phyloP scores from a whole-genome alignment of 257 asterid genomes.

The Plantago ovata region DNA sequence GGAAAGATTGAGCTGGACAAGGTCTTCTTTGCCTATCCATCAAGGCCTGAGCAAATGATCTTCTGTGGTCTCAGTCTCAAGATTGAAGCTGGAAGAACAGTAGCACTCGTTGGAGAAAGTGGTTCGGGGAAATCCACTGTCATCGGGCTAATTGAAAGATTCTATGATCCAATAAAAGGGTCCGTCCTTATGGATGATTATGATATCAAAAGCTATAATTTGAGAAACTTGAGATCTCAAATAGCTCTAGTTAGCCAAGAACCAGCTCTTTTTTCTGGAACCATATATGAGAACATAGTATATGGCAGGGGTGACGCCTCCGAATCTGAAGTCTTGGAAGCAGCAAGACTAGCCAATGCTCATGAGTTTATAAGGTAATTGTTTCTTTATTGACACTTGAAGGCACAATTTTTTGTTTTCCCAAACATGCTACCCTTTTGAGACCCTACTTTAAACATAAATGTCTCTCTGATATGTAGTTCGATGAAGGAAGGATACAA shows the following conservation, averaged over 20 bases:
- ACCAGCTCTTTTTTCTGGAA: slow-evolving; percentile 49
- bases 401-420: too few relatives aligned
- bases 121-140: slow-evolving; percentile 58
- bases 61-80: slow-evolving; percentile 33
- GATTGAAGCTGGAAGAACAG: slow-evolving; percentile 38
- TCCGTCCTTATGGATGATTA: slow-evolving; percentile 34
- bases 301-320: slow-evolving; percentile 41
- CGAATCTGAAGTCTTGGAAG: slow-evolving; percentile 40
- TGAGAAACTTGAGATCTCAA: slow-evolving; percentile 37
- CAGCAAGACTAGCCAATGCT: slow-evolving; percentile 52
- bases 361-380: slow-evolving; percentile 53
- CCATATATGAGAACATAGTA: slow-evolving; percentile 39
- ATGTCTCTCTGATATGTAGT: slow-evolving; percentile 13
- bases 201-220: slow-evolving; percentile 33
- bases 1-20: slow-evolving; percentile 40
- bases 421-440: not conserved
- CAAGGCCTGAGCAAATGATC: slow-evolving; percentile 42
- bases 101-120: slow-evolving; percentile 48
- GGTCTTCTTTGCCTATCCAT: slow-evolving; percentile 42
- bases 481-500: slow-evolving; percentile 48
- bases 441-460: not conserved
- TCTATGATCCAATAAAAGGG: slow-evolving; percentile 45
- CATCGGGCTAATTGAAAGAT: slow-evolving; percentile 43
- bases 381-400: too few relatives aligned
- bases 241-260: slow-evolving; percentile 57